Conservation (phyloP, 75 land plant species). For the Sequoiadendron giganteum region DNA sequence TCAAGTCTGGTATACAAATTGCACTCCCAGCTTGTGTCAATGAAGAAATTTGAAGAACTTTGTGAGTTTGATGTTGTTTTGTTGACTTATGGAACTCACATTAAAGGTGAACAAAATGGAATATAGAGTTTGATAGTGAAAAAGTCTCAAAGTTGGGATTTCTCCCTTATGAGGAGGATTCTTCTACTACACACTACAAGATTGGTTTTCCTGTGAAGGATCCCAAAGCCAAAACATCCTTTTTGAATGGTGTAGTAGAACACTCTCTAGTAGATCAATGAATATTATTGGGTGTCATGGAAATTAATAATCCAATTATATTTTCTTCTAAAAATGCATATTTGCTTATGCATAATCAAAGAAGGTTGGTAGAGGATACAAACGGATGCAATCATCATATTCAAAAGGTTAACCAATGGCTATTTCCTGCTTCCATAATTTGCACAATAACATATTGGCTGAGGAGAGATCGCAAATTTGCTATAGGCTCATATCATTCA, state of each 20-base stretch:
- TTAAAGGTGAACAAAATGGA: conserved; percentile 80
- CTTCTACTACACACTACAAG: conserved; percentile 14
- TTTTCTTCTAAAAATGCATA: conserved; percentile 85
- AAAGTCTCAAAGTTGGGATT: conserved; percentile 73
- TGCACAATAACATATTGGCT: too few relatives aligned
- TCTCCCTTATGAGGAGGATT: conserved; percentile 73
- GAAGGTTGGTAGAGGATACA: conserved; percentile 6
- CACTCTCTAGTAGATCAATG: background rate
- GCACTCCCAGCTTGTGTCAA: too few relatives aligned
- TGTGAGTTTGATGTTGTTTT: too few relatives aligned
- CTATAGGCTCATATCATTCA: too few relatives aligned
- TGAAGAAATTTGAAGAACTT: too few relatives aligned
- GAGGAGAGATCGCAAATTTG: too few relatives aligned
- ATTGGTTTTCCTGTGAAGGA: too few relatives aligned
- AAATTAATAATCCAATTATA: conserved; percentile 14
- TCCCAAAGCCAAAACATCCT: conserved; percentile 4
- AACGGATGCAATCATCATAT: background rate
- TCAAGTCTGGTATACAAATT: too few relatives aligned
- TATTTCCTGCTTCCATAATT: background rate
- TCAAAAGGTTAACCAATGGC: background rate
- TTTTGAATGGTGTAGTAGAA: background rate
- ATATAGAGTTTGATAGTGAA: conserved; percentile 97
- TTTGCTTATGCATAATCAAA: conserved; percentile 76
- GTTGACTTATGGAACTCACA: conserved; percentile 68
- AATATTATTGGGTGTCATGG: background rate